Evolutionary conservation across 2,329 filamentous ascomycete species (phyloP).

Genomic region (Sclerotinia borealis): DNA sequence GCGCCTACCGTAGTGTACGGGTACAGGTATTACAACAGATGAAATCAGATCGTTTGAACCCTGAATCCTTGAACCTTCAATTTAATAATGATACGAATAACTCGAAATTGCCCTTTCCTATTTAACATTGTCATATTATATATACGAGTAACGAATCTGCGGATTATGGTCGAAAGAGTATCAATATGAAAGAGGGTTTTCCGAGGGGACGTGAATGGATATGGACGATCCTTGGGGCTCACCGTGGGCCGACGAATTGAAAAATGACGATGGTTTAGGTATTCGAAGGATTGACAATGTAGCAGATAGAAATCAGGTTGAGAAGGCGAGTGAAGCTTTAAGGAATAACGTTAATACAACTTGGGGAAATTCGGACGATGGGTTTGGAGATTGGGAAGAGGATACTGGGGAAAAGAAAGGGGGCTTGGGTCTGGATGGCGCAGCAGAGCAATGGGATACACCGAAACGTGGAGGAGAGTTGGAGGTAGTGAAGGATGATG

Average conservation of each 20-base stretch:
- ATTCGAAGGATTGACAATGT: neutral
- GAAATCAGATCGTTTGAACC: conserved; percentile 14
- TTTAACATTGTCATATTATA: neutral
- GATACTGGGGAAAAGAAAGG: conserved; percentile 13
- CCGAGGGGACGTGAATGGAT: conserved; percentile 19
- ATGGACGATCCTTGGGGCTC: conserved; percentile 37
- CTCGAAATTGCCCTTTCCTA: neutral
- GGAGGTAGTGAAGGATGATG: conserved; percentile 8
- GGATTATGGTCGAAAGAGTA: conserved; percentile 12
- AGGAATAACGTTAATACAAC: conserved; percentile 23
- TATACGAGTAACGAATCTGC: neutral
- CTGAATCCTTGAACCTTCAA: neutral
- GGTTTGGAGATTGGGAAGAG: conserved; percentile 27
- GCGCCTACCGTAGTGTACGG: neutral
- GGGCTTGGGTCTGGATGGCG: conserved; percentile 17
- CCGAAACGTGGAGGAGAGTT: neutral
- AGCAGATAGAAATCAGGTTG: conserved; percentile 13
- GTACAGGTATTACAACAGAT: conserved; percentile 10
- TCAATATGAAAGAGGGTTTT: conserved; percentile 28
- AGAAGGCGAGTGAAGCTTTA: conserved; percentile 17
- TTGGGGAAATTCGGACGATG: conserved; percentile 25
- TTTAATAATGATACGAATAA: neutral
- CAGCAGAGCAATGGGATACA: conserved; percentile 17
- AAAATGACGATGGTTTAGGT: neutral
- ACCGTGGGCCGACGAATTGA: conserved; percentile 34